Percentiles rank a stretch among this genome's conserved stretches.
phyloP scores from a whole-genome alignment of 2,329 filamentous ascomycete genomes.

The Arthrobotrys musiformis region DNA sequence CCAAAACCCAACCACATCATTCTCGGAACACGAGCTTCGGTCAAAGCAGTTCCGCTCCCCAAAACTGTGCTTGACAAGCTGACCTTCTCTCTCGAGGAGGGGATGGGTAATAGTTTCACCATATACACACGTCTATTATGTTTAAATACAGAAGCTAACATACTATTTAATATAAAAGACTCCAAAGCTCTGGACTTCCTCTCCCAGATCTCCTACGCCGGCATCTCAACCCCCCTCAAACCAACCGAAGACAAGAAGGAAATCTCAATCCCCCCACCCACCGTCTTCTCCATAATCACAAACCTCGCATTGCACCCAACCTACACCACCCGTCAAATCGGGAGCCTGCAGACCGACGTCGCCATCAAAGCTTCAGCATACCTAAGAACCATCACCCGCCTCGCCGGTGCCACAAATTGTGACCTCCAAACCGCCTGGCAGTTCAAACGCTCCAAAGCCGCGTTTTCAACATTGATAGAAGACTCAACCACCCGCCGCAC shows the following conservation, averaged over 20 bases:
- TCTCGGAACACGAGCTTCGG: constrained; percentile 25
- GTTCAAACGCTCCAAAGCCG: constrained; percentile 23
- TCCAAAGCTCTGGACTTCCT: constrained; percentile 40
- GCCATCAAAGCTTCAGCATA: constrained; percentile 31
- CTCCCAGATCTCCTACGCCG: constrained; percentile 37
- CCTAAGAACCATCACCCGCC: constrained; percentile 37
- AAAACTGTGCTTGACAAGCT: constrained; percentile 13
- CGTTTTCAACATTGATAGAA: not conserved
- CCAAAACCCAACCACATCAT: not conserved
- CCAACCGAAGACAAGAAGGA: constrained; percentile 8
- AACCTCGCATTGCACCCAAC: constrained; percentile 44
- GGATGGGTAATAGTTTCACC: constrained; percentile 18
- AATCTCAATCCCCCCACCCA: constrained; percentile 31
- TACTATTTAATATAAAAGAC: constrained; percentile 13
- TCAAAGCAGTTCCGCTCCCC: constrained; percentile 16
- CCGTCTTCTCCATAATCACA: constrained; percentile 44
- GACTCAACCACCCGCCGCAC: constrained; percentile 13
- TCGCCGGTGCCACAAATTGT: constrained; percentile 49
- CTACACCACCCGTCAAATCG: constrained; percentile 35
- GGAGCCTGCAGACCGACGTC: not conserved
- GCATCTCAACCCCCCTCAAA: constrained; percentile 28
- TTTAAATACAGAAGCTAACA: constrained; percentile 1
- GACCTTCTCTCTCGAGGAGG: constrained; percentile 28
- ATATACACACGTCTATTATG: not conserved
- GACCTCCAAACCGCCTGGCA: constrained; percentile 42